Conservation (phyloP, 352 stramenopile species). For the Pythium inflatum region DNA sequence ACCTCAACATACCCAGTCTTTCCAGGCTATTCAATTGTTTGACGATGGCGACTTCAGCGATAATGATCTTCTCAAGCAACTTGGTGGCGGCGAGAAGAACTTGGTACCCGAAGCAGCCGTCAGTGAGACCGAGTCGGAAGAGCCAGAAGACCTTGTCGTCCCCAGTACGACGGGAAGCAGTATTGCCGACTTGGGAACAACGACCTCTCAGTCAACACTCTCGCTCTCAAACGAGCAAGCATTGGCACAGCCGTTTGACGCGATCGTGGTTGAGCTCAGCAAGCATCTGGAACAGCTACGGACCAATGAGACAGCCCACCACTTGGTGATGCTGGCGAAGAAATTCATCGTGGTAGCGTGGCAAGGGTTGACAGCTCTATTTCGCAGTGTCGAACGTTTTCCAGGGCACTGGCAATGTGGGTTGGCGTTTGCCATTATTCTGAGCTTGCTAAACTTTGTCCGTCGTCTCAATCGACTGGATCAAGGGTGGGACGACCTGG, state of each 20-base stretch:
- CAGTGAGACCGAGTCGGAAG: constrained; percentile 12
- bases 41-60: constrained; percentile 1
- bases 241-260: too few species aligned
- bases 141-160: background rate
- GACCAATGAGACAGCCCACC: background rate
- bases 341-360: background rate
- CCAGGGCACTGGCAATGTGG: constrained; percentile 15
- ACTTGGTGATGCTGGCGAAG: background rate
- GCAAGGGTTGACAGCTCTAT: background rate
- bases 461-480: background rate
- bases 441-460: constrained; percentile 9
- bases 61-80: constrained; percentile 1
- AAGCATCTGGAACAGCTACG: background rate
- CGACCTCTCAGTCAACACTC: too few species aligned
- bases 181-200: too few species aligned
- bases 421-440: background rate
- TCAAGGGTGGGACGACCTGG: constrained; percentile 6
- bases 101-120: background rate
- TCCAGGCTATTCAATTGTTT: constrained; percentile 3
- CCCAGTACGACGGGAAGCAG: too few species aligned
- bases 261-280: background rate
- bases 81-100: constrained; percentile 8
- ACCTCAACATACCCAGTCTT: background rate
- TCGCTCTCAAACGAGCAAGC: too few species aligned
- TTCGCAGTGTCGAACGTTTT: background rate